Percentiles rank a stretch among this genome's conserved stretches.
These are phyloP conservation scores for Xylaria longipes DNA, from an alignment of 495 filamentous ascomycete genomes.

Conservation along the genomic window DNA sequence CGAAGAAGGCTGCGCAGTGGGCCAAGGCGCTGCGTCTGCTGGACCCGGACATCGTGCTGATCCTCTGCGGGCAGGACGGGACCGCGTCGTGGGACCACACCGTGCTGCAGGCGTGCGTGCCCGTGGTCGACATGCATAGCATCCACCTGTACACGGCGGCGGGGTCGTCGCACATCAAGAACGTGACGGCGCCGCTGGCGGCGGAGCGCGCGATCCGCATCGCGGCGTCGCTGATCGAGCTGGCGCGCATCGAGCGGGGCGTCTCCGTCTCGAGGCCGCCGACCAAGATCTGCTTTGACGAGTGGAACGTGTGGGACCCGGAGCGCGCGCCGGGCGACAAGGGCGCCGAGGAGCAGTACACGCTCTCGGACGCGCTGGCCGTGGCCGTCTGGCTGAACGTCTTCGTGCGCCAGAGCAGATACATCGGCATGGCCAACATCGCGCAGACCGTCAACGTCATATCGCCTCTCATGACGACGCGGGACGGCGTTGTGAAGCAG, in stretches of 20 bases:
- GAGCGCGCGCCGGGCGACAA: slow-evolving; percentile 70
- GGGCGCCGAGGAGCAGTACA: slow-evolving; percentile 75
- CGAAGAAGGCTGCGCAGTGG: slow-evolving; percentile 79
- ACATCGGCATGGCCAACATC: slow-evolving; percentile 82
- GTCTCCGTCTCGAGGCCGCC: slow-evolving; percentile 62
- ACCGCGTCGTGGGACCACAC: slow-evolving; percentile 73
- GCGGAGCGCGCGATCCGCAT: slow-evolving; percentile 80
- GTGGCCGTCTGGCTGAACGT: slow-evolving; percentile 79
- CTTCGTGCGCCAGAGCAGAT: slow-evolving; percentile 75
- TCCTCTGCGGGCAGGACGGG: slow-evolving; percentile 76
- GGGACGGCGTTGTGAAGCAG: slow-evolving; percentile 69
- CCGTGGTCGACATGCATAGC: slow-evolving; percentile 71
- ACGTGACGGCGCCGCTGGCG: slow-evolving; percentile 69
- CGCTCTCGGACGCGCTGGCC: slow-evolving; percentile 75
- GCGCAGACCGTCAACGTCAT: slow-evolving; percentile 83
- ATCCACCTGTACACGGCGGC: slow-evolving; percentile 73
- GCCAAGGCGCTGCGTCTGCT: slow-evolving; percentile 79
- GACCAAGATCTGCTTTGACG: slow-evolving; percentile 80
- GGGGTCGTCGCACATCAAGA: slow-evolving; percentile 52
- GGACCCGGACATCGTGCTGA: slow-evolving; percentile 68
- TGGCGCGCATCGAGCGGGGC: slow-evolving; percentile 72
- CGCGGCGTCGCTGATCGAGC: slow-evolving; percentile 69
- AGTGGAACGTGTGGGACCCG: slow-evolving; percentile 86
- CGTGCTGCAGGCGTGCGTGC: slow-evolving; percentile 72
- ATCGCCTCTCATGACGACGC: slow-evolving; percentile 73